Evolutionary conservation across 441 rosid genomes (phyloP).

Genomic region (Geranium incanum): DNA sequence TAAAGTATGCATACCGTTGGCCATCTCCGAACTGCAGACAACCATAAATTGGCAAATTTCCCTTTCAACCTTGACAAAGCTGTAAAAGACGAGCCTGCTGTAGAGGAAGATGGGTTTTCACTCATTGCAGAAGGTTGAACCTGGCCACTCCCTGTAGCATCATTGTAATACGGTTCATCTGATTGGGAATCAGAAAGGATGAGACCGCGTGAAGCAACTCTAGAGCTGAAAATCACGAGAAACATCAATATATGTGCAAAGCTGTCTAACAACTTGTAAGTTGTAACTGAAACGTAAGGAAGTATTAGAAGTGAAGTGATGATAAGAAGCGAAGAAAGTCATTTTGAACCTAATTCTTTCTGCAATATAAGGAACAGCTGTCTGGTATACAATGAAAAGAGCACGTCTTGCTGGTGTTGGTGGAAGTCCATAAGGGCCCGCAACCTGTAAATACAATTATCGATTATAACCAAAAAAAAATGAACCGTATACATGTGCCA

Average conservation of each 20-base stretch:
- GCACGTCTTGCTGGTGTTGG: conserved; percentile 93
- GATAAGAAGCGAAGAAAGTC: background rate
- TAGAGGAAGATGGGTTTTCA: conserved; percentile 38
- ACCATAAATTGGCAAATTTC: conserved; percentile 43
- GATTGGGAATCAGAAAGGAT: conserved; percentile 49
- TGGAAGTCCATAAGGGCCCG: conserved; percentile 66
- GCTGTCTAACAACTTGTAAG: background rate
- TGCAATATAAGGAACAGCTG: conserved; percentile 72
- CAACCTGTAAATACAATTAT: conserved; percentile 40
- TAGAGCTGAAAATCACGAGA: conserved; percentile 43
- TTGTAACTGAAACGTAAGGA: background rate
- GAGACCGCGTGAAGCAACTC: conserved; percentile 63
- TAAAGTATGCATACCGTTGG: conserved; percentile 45
- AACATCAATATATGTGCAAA: background rate
- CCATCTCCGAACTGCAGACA: conserved; percentile 57
- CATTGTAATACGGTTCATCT: conserved; percentile 32
- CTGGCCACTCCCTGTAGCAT: conserved; percentile 28
- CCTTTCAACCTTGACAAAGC: conserved; percentile 42
- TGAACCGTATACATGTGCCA: background rate
- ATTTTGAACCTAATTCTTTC: conserved; percentile 70
- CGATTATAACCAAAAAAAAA: conserved; percentile 8
- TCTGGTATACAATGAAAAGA: conserved; percentile 71
- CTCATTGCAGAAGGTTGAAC: conserved; percentile 25
- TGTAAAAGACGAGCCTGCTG: conserved; percentile 38
- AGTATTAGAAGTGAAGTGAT: background rate